Conservation (phyloP, 345 rosid species). For the Hevea brasiliensis region DNA sequence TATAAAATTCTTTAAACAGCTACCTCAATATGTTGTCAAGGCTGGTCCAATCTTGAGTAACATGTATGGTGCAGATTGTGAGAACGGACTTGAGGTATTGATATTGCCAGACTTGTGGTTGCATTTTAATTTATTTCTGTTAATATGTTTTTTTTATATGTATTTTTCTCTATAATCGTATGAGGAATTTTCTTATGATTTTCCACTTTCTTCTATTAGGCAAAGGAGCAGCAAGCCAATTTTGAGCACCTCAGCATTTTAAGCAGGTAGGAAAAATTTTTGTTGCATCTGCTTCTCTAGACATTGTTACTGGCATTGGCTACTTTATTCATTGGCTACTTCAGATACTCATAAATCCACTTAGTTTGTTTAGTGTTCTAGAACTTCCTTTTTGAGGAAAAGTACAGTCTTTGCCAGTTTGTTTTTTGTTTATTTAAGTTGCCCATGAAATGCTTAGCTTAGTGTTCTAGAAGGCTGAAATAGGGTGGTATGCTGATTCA, state of each 20-base stretch:
- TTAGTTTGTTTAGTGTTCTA: background rate
- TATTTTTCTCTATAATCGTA: background rate
- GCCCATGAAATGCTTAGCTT: background rate
- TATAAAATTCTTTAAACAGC: slow-evolving; percentile 81
- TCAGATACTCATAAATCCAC: background rate
- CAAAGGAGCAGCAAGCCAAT: slow-evolving; percentile 80
- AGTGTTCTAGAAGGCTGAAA: background rate
- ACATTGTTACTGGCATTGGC: background rate
- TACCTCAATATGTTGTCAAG: slow-evolving; percentile 85
- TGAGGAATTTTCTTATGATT: slow-evolving; percentile 15
- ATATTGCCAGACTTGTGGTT: background rate
- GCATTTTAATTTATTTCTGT: background rate
- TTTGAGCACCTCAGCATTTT: slow-evolving; percentile 78
- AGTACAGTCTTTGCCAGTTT: background rate
- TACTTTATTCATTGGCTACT: background rate
- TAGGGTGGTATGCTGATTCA: background rate
- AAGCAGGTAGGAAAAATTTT: slow-evolving; percentile 61
- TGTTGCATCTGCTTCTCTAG: background rate
- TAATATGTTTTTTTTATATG: background rate
- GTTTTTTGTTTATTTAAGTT: background rate
- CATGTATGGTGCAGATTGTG: slow-evolving; percentile 79
- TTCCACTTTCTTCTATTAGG: slow-evolving; percentile 42
- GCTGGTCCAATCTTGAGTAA: slow-evolving; percentile 65
- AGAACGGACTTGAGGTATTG: slow-evolving; percentile 82
- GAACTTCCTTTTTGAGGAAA: background rate